Evolutionary conservation across 176 grass and related monocot species (phyloP).

Genomic region (Musa acuminata): DNA sequence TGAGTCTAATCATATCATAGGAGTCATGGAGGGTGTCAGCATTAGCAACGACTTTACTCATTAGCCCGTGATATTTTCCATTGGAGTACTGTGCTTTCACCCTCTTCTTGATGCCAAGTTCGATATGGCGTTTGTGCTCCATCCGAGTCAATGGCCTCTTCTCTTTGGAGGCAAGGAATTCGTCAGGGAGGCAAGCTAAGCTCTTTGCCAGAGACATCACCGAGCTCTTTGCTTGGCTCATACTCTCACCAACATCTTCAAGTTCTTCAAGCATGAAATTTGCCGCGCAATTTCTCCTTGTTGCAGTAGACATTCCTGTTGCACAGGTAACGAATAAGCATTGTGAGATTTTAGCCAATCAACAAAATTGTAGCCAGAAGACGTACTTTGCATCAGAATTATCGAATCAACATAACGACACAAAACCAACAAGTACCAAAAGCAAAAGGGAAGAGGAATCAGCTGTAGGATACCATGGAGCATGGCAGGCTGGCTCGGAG

Average conservation of each 20-base stretch:
- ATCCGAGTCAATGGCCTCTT: slow-evolving; percentile 41
- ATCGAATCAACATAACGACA: not conserved
- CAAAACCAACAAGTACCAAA: not conserved
- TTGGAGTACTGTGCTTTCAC: slow-evolving; percentile 59
- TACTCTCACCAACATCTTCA: slow-evolving; percentile 27
- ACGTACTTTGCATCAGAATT: too few relatives aligned
- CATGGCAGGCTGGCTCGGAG: not conserved
- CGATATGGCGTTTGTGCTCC: slow-evolving; percentile 61
- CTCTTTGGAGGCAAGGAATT: slow-evolving; percentile 28
- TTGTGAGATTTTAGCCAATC: too few relatives aligned
- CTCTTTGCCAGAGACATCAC: slow-evolving; percentile 71
- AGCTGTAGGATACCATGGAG: not conserved
- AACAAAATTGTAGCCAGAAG: too few relatives aligned
- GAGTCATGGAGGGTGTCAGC: slow-evolving; percentile 55
- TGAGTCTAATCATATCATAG: slow-evolving; percentile 62
- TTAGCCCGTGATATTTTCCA: slow-evolving; percentile 57
- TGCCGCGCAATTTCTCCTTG: not conserved
- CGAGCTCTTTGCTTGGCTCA: not conserved
- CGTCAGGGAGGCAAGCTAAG: slow-evolving; percentile 59
- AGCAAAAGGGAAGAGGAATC: not conserved
- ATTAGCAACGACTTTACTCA: slow-evolving; percentile 48
- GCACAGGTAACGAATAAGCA: not conserved
- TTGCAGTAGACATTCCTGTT: not conserved
- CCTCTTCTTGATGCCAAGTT: slow-evolving; percentile 79
- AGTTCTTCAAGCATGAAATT: slow-evolving; percentile 35